Evolutionary conservation across 306 rosid genomes (phyloP).

Genomic region (Adenanthera pavonina): DNA sequence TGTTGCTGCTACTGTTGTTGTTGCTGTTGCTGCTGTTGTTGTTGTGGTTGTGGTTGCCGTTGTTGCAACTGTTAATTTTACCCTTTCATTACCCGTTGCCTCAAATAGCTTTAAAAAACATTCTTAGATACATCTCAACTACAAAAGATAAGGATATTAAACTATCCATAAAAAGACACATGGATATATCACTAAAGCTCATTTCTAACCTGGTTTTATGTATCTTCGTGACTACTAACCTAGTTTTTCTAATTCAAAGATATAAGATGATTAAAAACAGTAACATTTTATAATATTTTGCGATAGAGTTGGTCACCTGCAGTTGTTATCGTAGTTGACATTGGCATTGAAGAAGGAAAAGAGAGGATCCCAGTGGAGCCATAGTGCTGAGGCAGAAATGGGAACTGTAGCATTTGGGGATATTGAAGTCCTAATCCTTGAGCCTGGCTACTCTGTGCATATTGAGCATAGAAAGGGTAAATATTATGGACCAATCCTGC

Average conservation of each 20-base stretch:
- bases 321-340: constrained; percentile 28
- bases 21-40: constrained; percentile 36
- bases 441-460: constrained; percentile 56
- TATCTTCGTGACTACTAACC: neutral
- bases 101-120: neutral
- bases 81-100: neutral
- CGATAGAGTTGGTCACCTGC: constrained; percentile 49
- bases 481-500: constrained; percentile 59
- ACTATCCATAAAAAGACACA: neutral
- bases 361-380: constrained; percentile 58
- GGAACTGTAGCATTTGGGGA: constrained; percentile 64
- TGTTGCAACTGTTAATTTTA: constrained; percentile 53
- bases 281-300: neutral
- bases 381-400: constrained; percentile 57
- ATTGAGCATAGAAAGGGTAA: constrained; percentile 63
- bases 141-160: neutral
- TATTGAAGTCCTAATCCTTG: constrained; percentile 68
- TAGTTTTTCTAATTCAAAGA: neutral
- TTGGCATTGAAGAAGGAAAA: constrained; percentile 59
- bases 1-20: constrained; percentile 44
- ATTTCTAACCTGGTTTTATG: neutral
- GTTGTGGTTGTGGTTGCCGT: constrained; percentile 21
- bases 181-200: neutral
- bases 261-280: neutral
- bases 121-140: neutral